Conservation (phyloP, 208 protist species). For the Crithidia acanthocephali region DNA sequence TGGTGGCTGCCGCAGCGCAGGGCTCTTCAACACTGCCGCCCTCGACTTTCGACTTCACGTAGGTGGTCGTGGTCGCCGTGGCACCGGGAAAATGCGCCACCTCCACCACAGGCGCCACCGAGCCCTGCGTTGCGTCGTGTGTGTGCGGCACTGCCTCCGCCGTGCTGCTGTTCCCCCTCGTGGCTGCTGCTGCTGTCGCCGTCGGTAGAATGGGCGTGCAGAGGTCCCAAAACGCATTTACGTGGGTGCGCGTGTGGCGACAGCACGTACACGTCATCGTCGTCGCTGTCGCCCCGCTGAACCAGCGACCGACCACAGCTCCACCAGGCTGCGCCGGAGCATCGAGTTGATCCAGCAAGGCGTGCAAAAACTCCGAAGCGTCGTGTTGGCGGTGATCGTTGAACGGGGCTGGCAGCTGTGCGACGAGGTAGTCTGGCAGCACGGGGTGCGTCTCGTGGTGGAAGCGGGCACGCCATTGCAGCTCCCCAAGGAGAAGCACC, state of each 20-base stretch:
- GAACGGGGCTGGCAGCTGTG: conserved; percentile 50
- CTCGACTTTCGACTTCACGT: background rate
- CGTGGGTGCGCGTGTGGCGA: conserved; percentile 28
- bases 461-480: conserved; percentile 53
- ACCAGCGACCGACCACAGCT: conserved; percentile 52
- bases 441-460: conserved; percentile 24
- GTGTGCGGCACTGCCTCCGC: background rate
- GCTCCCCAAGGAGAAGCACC: conserved; percentile 45
- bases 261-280: conserved; percentile 53
- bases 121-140: background rate
- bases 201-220: conserved; percentile 26
- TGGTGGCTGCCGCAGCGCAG: background rate
- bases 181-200: background rate
- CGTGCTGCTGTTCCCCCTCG: background rate
- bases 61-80: conserved; percentile 30
- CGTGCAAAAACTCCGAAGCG: conserved; percentile 74
- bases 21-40: background rate
- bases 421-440: conserved; percentile 37
- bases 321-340: conserved; percentile 20
- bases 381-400: conserved; percentile 71
- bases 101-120: conserved; percentile 4
- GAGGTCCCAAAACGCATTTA: conserved; percentile 57
- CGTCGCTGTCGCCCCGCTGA: conserved; percentile 52
- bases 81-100: conserved; percentile 22
- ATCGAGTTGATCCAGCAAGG: conserved; percentile 69